phyloP scores from a whole-genome alignment of 176 grass and related monocot species.

The Aegilops umbellulata region DNA sequence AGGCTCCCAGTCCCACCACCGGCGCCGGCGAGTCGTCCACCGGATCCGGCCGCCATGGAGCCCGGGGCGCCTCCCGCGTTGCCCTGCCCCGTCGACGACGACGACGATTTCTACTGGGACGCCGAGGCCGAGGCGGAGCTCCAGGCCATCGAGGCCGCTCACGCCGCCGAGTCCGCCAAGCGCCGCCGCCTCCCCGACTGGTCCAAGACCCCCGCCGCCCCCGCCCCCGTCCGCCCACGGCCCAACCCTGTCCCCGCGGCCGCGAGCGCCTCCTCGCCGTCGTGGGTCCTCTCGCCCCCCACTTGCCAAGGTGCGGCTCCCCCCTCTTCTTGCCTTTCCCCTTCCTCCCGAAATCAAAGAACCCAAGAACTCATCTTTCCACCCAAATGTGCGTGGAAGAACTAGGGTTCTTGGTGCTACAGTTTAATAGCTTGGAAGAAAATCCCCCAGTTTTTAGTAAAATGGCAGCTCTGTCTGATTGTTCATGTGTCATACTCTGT shows the following conservation, averaged over 20 bases:
- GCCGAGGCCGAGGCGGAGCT: conserved; percentile 71
- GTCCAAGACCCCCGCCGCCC: neutral
- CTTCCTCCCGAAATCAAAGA: conserved; percentile 29
- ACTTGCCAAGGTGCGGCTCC: conserved; percentile 38
- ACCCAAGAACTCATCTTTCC: neutral
- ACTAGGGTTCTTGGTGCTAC: neutral
- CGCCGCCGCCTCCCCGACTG: conserved; percentile 66
- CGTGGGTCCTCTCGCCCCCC: conserved; percentile 28
- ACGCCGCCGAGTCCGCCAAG: conserved; percentile 48
- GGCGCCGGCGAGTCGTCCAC: neutral
- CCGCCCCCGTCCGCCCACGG: neutral
- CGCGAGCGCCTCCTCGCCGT: neutral
- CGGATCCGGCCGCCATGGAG: conserved; percentile 14
- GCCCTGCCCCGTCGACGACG: neutral
- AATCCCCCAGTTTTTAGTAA: neutral
- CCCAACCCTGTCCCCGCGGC: neutral
- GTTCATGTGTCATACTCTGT: neutral
- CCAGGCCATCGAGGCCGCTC: conserved; percentile 72
- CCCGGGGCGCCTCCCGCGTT: neutral
- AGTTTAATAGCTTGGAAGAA: neutral
- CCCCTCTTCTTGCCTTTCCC: neutral
- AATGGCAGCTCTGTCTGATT: neutral
- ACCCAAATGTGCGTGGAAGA: neutral
- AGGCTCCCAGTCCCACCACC: neutral
- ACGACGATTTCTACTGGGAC: conserved; percentile 80